Conservation (phyloP, 768 basidiomycete genomes). For the Tricholoma bakamatsutake region DNA sequence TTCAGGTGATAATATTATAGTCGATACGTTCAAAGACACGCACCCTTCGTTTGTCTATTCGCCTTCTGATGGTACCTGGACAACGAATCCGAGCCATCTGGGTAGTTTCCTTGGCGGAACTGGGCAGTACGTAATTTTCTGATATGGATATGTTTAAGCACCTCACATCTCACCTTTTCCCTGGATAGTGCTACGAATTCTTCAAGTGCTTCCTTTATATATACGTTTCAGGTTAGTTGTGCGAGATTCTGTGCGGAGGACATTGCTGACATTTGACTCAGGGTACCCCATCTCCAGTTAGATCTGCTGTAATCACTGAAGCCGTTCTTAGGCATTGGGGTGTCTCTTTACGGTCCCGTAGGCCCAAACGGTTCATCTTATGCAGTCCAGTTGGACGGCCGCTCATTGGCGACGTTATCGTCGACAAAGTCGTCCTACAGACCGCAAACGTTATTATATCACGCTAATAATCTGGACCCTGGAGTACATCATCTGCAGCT, state of each 20-base stretch:
- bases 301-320: not conserved
- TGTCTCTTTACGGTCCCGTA: slow-evolving; percentile 40
- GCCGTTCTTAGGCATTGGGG: slow-evolving; percentile 29
- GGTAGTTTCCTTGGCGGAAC: slow-evolving; percentile 36
- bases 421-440: slow-evolving; percentile 19
- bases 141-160: not conserved
- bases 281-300: not conserved
- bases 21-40: slow-evolving; percentile 26
- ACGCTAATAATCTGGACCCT: not conserved
- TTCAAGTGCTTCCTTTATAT: slow-evolving; percentile 26
- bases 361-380: slow-evolving; percentile 30
- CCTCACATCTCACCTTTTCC: not conserved
- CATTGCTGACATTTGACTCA: not conserved
- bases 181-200: slow-evolving; percentile 26
- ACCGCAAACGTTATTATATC: slow-evolving; percentile 14
- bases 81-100: slow-evolving; percentile 21
- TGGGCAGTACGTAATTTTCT: slow-evolving; percentile 28
- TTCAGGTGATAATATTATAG: slow-evolving; percentile 18
- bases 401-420: slow-evolving; percentile 12
- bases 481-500: not conserved
- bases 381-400: slow-evolving; percentile 29
- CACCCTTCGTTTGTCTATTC: slow-evolving; percentile 34
- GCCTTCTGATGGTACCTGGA: slow-evolving; percentile 26
- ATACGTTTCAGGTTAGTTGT: slow-evolving; percentile 33
- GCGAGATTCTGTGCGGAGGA: not conserved